Evolutionary conservation across 2,329 filamentous ascomycete genomes (phyloP).

Genomic region (Clarireedia monteithiana): DNA sequence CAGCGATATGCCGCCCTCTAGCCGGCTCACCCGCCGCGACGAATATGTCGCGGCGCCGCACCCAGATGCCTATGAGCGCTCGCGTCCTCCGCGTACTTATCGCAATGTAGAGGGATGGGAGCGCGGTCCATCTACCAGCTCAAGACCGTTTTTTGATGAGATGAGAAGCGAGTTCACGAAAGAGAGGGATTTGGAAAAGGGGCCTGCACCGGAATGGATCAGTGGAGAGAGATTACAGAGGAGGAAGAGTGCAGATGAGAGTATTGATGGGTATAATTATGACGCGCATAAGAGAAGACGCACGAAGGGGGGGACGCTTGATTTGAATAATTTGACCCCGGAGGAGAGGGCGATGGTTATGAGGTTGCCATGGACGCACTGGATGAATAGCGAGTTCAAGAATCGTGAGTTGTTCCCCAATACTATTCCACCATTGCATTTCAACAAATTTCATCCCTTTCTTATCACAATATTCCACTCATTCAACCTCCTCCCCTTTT

Average conservation of each 20-base stretch:
- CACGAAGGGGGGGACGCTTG: slow-evolving; percentile 19
- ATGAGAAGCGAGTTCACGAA: slow-evolving; percentile 3
- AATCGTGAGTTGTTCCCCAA: slow-evolving; percentile 24
- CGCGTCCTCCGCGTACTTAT: slow-evolving; percentile 23
- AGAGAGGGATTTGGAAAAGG: slow-evolving; percentile 18
- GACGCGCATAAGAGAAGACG: slow-evolving; percentile 10
- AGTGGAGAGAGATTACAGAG: slow-evolving; percentile 7
- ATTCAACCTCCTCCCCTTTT: neutral
- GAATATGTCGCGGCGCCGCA: slow-evolving; percentile 11
- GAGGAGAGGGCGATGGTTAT: slow-evolving; percentile 37
- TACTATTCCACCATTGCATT: too few species aligned
- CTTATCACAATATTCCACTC: neutral
- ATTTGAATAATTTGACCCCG: slow-evolving; percentile 34
- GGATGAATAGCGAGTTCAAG: slow-evolving; percentile 41
- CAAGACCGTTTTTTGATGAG: slow-evolving; percentile 22
- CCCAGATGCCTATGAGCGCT: slow-evolving; percentile 19
- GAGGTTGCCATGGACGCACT: slow-evolving; percentile 37
- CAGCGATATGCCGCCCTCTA: neutral
- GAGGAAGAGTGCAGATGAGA: slow-evolving; percentile 12
- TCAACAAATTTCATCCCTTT: neutral
- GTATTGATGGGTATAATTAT: slow-evolving; percentile 24
- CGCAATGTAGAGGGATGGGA: slow-evolving; percentile 17
- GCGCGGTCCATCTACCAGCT: neutral
- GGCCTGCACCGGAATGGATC: neutral
- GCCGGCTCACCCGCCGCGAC: neutral